Conservation (phyloP, 2,329 filamentous ascomycete genomes). For the Fusarium sp. region DNA sequence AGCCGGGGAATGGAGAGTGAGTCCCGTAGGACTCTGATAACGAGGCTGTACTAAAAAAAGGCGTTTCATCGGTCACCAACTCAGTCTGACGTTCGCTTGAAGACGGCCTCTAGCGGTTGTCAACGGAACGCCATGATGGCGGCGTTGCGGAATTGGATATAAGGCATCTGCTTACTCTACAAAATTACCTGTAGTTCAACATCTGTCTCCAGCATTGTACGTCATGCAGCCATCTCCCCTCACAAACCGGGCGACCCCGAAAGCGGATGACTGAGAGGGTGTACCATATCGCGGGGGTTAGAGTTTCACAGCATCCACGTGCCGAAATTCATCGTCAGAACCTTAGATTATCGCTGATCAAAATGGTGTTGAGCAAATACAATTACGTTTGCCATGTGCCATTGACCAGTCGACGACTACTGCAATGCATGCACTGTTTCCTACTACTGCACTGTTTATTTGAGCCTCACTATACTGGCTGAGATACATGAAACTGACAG, state of each 20-base stretch:
- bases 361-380: conserved; percentile 17
- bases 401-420: neutral
- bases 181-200: neutral
- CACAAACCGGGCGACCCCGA: conserved; percentile 29
- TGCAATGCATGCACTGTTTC: neutral
- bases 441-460: neutral
- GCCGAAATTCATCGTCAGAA: conserved; percentile 2
- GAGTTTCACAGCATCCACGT: conserved; percentile 26
- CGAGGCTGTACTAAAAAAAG: conserved; percentile 23
- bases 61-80: conserved; percentile 7
- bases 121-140: conserved; percentile 24
- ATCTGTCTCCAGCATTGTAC: conserved; percentile 4
- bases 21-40: conserved; percentile 22
- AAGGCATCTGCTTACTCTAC: neutral
- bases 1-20: conserved; percentile 4
- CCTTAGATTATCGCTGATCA: conserved; percentile 8
- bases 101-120: conserved; percentile 43
- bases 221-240: conserved; percentile 31
- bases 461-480: neutral
- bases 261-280: conserved; percentile 13
- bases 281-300: conserved; percentile 25
- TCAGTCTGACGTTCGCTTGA: conserved; percentile 13
- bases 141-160: conserved; percentile 4
- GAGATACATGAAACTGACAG: conserved; percentile 3
- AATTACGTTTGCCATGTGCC: conserved; percentile 27